Evolutionary conservation across 306 rosid species (phyloP).

Genomic region (Begonia masoniana): DNA sequence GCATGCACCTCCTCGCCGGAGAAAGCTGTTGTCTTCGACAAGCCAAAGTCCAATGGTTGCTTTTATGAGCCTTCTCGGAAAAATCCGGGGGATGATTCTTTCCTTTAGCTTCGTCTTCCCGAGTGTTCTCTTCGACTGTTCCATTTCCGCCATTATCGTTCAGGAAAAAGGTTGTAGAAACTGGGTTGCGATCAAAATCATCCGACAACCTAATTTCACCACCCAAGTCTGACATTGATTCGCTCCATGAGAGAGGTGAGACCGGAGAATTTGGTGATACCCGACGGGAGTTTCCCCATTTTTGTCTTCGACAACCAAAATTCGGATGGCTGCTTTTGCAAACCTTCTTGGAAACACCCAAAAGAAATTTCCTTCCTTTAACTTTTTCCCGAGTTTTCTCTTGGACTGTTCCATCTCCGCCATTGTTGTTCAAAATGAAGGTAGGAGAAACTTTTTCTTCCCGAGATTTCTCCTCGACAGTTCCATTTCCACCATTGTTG

Average conservation of each 20-base stretch:
- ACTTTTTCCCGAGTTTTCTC: background rate
- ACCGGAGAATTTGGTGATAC: background rate
- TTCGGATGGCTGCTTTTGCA: too few species aligned
- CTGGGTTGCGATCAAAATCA: background rate
- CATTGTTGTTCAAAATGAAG: background rate
- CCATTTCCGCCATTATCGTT: background rate
- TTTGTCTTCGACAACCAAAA: too few species aligned
- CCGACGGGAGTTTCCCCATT: background rate
- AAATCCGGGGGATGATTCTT: background rate
- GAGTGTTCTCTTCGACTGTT: background rate
- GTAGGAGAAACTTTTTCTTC: background rate
- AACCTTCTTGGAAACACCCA: background rate
- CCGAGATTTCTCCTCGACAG: background rate
- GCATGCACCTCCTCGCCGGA: background rate
- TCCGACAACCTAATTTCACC: background rate
- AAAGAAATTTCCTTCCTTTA: background rate
- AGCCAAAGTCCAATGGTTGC: too few species aligned
- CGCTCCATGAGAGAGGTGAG: background rate
- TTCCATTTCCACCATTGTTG: background rate
- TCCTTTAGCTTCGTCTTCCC: background rate
- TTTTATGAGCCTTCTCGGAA: background rate
- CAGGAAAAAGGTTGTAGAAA: background rate
- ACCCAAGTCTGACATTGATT: background rate
- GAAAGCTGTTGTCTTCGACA: too few species aligned
- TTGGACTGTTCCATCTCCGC: background rate